Base-by-base conservation (phyloP, 2,329 filamentous ascomycete species). In the Aphanoascus verrucosus region DNA sequence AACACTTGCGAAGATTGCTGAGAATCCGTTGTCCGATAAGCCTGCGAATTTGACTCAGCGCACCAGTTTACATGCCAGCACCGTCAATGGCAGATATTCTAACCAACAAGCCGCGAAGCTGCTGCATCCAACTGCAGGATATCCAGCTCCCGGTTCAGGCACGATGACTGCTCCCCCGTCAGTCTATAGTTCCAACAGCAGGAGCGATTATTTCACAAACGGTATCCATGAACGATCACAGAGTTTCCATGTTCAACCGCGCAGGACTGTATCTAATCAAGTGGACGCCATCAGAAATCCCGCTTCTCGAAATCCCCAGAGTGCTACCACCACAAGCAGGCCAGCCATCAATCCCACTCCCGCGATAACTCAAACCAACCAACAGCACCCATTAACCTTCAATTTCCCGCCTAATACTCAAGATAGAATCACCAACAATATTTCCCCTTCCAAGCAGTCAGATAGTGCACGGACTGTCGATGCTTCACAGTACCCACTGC, bases 401-500 rank as follows among this genome's bases (percentile, higher is more conserved):
- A n/a, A 15, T 23, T 37, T 12, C n/a, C 11, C 23, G 17, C 28
- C 19, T 3, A 20, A 7, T 14, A 34, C 6, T n/a, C 15, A 23
- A 12, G 4, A 15, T 7, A 47, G 12, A 14, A 3, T 14, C 4
- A 37, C 15, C 2, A 17, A 17, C 15, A 47, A 47, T 32, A 37
- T 2, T 3, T 23, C 45, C 11, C 19, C 12, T 5, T 12, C 6
- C 12, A 14, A 19, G 15, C 35, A 23, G 19, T 19, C 19, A n/a
- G 34, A 3, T 1, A 49, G n/a, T 6, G 11, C n/a, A 19, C 19
- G 17, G 5, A 41, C 20, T 17, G 5, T 37, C 5, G 23, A 15
- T 31, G 12, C 15, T 19, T 15, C 43, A 38, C 55, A 57, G 14
- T 32, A 47, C 55, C 23, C 55, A 11, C 34, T 49, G n/a, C 46